Evolutionary conservation across 2,329 filamentous ascomycete species (phyloP).

Genomic region (Colletotrichum tanaceti): DNA sequence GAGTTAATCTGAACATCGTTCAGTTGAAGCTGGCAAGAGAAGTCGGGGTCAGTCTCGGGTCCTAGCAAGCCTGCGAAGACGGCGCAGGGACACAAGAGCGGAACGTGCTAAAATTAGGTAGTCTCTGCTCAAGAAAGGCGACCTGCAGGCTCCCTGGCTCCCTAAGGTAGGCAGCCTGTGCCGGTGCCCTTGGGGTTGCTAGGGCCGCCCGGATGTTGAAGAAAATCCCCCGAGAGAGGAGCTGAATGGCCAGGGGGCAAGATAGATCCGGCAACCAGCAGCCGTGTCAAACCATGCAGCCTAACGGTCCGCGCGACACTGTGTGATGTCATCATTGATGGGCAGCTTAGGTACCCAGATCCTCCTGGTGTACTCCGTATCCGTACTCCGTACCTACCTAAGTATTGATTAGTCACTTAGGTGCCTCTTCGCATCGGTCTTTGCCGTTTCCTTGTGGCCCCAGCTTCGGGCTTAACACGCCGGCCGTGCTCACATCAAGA

Average conservation of each 20-base stretch:
- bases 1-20: slow-evolving; percentile 26
- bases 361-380: background rate
- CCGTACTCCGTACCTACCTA: too few relatives aligned
- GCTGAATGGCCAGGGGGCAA: slow-evolving; percentile 1
- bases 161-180: slow-evolving; percentile 26
- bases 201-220: slow-evolving; percentile 6
- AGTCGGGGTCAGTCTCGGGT: slow-evolving; percentile 19
- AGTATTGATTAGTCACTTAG: background rate
- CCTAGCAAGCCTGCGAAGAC: slow-evolving; percentile 6
- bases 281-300: background rate
- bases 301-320: slow-evolving; percentile 11
- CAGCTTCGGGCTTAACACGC: slow-evolving; percentile 18
- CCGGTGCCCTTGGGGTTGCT: background rate
- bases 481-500: slow-evolving; percentile 1
- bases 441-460: slow-evolving; percentile 8
- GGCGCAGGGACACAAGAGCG: background rate
- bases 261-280: background rate
- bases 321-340: slow-evolving; percentile 28
- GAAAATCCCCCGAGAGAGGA: slow-evolving; percentile 5
- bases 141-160: slow-evolving; percentile 7
- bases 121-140: slow-evolving; percentile 10
- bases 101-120: slow-evolving; percentile 30
- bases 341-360: slow-evolving; percentile 37
- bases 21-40: slow-evolving; percentile 5
- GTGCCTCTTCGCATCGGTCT: too few relatives aligned